Conservation (phyloP, 139 green algal species). For the Tetratostichococcus sp. region DNA sequence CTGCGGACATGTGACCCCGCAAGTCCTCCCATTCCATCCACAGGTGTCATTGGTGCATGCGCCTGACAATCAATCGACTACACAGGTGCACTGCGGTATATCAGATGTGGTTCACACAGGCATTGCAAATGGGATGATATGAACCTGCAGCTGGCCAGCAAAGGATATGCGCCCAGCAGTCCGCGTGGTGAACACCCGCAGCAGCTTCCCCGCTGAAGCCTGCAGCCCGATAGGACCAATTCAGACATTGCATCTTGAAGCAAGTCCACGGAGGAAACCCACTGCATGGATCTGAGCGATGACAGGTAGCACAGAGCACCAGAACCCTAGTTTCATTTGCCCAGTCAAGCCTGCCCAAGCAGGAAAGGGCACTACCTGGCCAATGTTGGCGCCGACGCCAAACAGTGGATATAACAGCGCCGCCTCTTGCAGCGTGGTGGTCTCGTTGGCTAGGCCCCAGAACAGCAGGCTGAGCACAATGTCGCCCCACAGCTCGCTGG, state of each 20-base stretch:
- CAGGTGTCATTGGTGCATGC: too few species aligned
- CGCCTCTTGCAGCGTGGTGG: conserved; percentile 79
- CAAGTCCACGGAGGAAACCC: too few species aligned
- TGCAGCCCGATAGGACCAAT: neutral
- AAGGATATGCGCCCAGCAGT: conserved; percentile 11
- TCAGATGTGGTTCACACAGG: too few species aligned
- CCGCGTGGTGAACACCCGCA: conserved; percentile 27
- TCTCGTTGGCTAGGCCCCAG: conserved; percentile 95
- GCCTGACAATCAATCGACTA: too few species aligned
- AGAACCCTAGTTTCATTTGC: too few species aligned
- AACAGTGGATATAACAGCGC: conserved; percentile 92
- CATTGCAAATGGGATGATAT: too few species aligned
- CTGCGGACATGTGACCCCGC: conserved; percentile 14
- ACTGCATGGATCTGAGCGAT: too few species aligned
- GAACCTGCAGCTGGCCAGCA: conserved; percentile 29
- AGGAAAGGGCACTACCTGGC: conserved; percentile 64
- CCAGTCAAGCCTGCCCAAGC: neutral
- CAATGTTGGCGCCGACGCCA: conserved; percentile 93
- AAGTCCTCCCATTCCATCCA: too few species aligned
- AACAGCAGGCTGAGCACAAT: conserved; percentile 87
- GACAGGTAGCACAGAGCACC: neutral
- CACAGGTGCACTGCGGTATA: too few species aligned
- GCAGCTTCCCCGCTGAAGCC: conserved; percentile 21
- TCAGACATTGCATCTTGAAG: too few species aligned
- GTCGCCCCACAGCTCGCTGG: conserved; percentile 85